These are phyloP conservation scores for Chloroidium sp. DNA, from an alignment of 163 green algal species.

Conservation along the genomic window DNA sequence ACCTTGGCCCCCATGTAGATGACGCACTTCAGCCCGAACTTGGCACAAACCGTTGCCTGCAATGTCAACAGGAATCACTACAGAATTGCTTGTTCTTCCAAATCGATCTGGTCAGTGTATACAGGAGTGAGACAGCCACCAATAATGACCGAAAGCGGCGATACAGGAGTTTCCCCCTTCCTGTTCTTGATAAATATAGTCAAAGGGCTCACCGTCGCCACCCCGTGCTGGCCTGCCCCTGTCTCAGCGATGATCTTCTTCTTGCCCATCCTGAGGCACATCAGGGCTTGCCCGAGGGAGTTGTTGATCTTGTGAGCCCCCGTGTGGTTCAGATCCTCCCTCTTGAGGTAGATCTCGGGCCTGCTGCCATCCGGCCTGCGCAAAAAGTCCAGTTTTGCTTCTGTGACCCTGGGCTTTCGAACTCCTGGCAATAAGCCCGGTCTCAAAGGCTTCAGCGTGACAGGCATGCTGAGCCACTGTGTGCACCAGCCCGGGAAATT, in stretches of 20 bases:
- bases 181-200: neutral
- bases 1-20: slow-evolving; percentile 99
- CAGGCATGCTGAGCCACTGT: neutral
- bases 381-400: neutral
- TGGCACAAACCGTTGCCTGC: slow-evolving; percentile 92
- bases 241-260: slow-evolving; percentile 98
- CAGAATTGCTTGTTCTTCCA: no score
- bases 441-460: neutral
- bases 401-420: no score
- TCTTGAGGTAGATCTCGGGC: slow-evolving; percentile 94
- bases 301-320: slow-evolving; percentile 99
- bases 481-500: neutral
- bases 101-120: neutral
- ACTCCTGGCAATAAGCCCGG: no score
- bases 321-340: slow-evolving; percentile 99
- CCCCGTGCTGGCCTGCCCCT: slow-evolving; percentile 94
- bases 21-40: slow-evolving; percentile 90
- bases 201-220: slow-evolving; percentile 72
- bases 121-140: no score
- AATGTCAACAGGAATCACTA: neutral
- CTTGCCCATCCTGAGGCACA: slow-evolving; percentile 94
- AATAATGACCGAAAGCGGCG: neutral
- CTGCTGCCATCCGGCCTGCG: slow-evolving; percentile 64
- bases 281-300: slow-evolving; percentile 87
- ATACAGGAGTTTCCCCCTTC: no score